phyloP scores from a whole-genome alignment of 768 basidiomycete species.

The Boletus rubroflammeus region DNA sequence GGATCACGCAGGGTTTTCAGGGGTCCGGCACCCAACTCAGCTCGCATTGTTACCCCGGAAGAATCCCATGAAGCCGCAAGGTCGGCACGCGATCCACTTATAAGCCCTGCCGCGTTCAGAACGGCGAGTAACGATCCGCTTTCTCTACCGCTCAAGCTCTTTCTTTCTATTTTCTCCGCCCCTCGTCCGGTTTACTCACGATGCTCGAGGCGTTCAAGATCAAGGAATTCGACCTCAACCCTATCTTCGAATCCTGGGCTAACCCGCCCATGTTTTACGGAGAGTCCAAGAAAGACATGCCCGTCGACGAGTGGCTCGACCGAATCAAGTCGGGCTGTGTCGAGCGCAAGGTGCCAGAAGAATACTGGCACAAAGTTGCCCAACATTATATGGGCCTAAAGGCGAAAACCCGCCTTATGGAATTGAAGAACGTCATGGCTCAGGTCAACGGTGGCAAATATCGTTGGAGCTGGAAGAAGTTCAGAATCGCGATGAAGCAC shows the following conservation, averaged over 20 bases:
- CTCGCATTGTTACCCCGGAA: slow-evolving; percentile 27
- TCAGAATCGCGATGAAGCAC: slow-evolving; percentile 71
- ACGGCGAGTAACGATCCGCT: slow-evolving; percentile 14
- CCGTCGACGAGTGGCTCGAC: slow-evolving; percentile 72
- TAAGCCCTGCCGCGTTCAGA: slow-evolving; percentile 18
- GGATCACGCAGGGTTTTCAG: slow-evolving; percentile 14
- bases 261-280: slow-evolving; percentile 66
- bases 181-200: neutral
- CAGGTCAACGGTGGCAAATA: slow-evolving; percentile 76
- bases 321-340: slow-evolving; percentile 69
- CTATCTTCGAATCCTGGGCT: slow-evolving; percentile 61
- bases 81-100: slow-evolving; percentile 28
- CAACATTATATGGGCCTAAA: slow-evolving; percentile 72
- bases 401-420: slow-evolving; percentile 61
- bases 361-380: slow-evolving; percentile 80
- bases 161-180: neutral
- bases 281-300: slow-evolving; percentile 61
- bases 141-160: slow-evolving; percentile 10
- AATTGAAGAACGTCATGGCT: slow-evolving; percentile 69
- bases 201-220: slow-evolving; percentile 79
- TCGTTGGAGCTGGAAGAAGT: slow-evolving; percentile 82
- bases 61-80: slow-evolving; percentile 22
- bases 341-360: slow-evolving; percentile 68
- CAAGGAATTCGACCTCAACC: slow-evolving; percentile 72
- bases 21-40: slow-evolving; percentile 14